Conservation (phyloP, 176 grass and related monocot genomes). For the Typha latifolia region DNA sequence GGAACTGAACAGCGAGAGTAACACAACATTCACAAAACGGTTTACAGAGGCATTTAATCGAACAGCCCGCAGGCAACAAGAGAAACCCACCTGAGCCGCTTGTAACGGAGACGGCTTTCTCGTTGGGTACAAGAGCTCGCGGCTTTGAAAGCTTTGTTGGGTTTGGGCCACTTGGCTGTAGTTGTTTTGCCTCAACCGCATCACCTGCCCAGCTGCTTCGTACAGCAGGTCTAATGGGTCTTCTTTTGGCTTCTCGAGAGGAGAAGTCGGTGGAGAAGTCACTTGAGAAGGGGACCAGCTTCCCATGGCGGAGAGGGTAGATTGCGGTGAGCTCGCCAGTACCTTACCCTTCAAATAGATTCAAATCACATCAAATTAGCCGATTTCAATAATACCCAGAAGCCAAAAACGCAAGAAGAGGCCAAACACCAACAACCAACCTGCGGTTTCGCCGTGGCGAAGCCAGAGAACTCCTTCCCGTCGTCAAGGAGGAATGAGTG, state of each 20-base stretch:
- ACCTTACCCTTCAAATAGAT: background rate
- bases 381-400: background rate
- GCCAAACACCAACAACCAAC: too few species aligned
- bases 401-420: background rate
- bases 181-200: conserved; percentile 3
- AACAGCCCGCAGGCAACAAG: background rate
- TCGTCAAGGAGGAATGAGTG: conserved; percentile 28
- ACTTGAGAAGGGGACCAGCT: background rate
- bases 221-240: conserved; percentile 7
- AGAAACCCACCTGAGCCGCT: conserved; percentile 16
- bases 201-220: conserved; percentile 20
- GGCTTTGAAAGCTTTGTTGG: background rate
- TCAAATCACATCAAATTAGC: background rate
- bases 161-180: background rate
- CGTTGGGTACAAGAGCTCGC: background rate
- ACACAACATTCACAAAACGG: too few species aligned
- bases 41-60: too few species aligned
- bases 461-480: background rate
- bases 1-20: conserved; percentile 1
- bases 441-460: background rate
- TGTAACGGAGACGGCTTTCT: conserved; percentile 3
- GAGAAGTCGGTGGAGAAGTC: conserved; percentile 8
- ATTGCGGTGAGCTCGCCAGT: conserved; percentile 24
- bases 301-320: conserved; percentile 11
- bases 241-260: background rate